phyloP scores from a whole-genome alignment of 2,329 filamentous ascomycete species.

The Ascomycota sp. region DNA sequence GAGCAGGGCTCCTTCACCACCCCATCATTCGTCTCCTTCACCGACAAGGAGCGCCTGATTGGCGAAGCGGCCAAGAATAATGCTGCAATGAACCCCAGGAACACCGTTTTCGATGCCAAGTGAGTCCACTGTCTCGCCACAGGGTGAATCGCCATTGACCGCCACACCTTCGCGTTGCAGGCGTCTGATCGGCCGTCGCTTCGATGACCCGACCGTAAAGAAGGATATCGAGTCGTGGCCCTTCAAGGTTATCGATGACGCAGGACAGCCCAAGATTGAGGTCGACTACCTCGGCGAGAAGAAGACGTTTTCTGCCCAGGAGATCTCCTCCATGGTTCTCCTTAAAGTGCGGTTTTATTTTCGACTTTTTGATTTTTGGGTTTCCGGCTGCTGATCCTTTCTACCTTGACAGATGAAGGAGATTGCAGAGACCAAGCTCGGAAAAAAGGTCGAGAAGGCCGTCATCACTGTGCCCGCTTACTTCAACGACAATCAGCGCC shows the following conservation, averaged over 20 bases:
- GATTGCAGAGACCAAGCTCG: constrained; percentile 93
- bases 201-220: constrained; percentile 90
- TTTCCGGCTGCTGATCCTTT: constrained; percentile 2
- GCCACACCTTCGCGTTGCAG: too few relatives aligned
- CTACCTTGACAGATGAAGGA: constrained; percentile 87
- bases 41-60: constrained; percentile 94
- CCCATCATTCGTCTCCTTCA: constrained; percentile 98
- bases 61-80: constrained; percentile 99
- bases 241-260: constrained; percentile 91
- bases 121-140: constrained; percentile 25
- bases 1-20: constrained; percentile 99
- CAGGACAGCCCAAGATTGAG: constrained; percentile 75
- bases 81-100: constrained; percentile 96
- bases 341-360: constrained; percentile 50
- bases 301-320: constrained; percentile 93
- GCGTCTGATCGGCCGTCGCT: constrained; percentile 93
- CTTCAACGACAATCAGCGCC: constrained; percentile 99
- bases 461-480: constrained; percentile 98
- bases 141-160: too few relatives aligned
- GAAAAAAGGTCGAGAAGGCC: constrained; percentile 97
- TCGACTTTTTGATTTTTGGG: neutral
- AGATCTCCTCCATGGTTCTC: constrained; percentile 97
- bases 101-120: constrained; percentile 99
- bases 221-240: constrained; percentile 98
- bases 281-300: constrained; percentile 89